Conservation (phyloP, 192 early-diverging fungal species). For the Entomortierella beljakovae region DNA sequence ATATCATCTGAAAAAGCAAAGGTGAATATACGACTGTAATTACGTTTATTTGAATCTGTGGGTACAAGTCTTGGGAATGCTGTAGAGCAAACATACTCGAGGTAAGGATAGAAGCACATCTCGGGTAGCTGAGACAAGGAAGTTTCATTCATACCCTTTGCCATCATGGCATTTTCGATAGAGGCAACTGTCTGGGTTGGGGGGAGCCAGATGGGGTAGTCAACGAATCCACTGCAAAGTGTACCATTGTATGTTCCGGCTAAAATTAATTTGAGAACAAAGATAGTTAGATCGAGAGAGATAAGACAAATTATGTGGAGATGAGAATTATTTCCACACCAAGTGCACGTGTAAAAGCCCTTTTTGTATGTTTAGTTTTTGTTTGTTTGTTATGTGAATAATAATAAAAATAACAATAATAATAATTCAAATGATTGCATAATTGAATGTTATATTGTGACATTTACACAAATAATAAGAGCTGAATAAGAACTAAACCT, state of each 20-base stretch:
- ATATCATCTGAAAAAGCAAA: background rate
- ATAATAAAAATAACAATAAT: no score
- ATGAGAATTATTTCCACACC: background rate
- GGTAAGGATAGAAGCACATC: constrained; percentile 37
- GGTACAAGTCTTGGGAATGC: constrained; percentile 44
- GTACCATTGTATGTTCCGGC: constrained; percentile 25
- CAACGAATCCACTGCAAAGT: constrained; percentile 37
- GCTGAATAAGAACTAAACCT: no score
- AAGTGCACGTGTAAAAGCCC: background rate
- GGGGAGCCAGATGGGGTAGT: constrained; percentile 47
- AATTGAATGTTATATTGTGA: no score
- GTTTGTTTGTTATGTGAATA: background rate
- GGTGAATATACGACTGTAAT: background rate
- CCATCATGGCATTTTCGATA: constrained; percentile 16
- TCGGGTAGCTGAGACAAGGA: constrained; percentile 4
- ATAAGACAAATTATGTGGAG: background rate
- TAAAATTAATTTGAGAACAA: background rate
- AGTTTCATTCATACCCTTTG: background rate
- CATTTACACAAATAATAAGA: no score
- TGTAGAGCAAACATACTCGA: constrained; percentile 45
- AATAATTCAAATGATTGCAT: no score
- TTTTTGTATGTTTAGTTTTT: background rate
- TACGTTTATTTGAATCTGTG: background rate
- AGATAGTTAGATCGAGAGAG: background rate
- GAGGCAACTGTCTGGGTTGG: constrained; percentile 26